These are phyloP conservation scores for Sungouiella blattae DNA, from an alignment of 805 yeast species.

Conservation along the genomic window DNA sequence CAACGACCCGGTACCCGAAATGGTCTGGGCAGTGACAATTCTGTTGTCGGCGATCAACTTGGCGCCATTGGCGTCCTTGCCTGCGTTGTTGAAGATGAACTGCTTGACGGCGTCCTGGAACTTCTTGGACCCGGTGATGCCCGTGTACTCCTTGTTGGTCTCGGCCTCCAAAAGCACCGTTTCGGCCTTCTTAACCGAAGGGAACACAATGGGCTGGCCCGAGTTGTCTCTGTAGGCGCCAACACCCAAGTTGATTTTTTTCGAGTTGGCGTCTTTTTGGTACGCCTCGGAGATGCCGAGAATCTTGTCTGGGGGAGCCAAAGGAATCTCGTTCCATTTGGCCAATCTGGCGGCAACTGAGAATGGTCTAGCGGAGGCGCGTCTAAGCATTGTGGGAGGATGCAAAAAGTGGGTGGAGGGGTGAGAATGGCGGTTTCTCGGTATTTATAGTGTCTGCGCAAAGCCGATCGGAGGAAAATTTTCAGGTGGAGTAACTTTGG, in stretches of 20 bases:
- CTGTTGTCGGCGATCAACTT: slow-evolving; percentile 56
- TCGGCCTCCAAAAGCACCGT: slow-evolving; percentile 42
- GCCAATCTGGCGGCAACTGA: slow-evolving; percentile 16
- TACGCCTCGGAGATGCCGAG: slow-evolving; percentile 74
- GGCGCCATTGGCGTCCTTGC: slow-evolving; percentile 51
- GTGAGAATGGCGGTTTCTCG: background rate
- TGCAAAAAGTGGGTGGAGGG: too few relatives aligned
- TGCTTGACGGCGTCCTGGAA: slow-evolving; percentile 66
- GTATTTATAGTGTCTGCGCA: slow-evolving; percentile 1
- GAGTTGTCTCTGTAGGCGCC: slow-evolving; percentile 91
- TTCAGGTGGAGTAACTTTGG: slow-evolving; percentile 3
- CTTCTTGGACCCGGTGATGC: slow-evolving; percentile 73
- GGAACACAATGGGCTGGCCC: slow-evolving; percentile 88
- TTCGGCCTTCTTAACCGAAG: slow-evolving; percentile 70
- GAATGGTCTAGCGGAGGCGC: slow-evolving; percentile 13
- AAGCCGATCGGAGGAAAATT: slow-evolving; percentile 10
- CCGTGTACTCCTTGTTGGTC: slow-evolving; percentile 79
- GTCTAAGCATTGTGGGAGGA: slow-evolving; percentile 14
- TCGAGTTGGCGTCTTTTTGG: slow-evolving; percentile 58
- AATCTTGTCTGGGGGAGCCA: slow-evolving; percentile 82
- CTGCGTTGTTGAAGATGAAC: slow-evolving; percentile 64
- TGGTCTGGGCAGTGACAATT: slow-evolving; percentile 80
- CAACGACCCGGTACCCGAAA: slow-evolving; percentile 94
- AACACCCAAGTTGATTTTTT: slow-evolving; percentile 66
- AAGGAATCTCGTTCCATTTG: slow-evolving; percentile 36